phyloP scores from a whole-genome alignment of 2,329 filamentous ascomycete species.

The Talaromyces sp. region DNA sequence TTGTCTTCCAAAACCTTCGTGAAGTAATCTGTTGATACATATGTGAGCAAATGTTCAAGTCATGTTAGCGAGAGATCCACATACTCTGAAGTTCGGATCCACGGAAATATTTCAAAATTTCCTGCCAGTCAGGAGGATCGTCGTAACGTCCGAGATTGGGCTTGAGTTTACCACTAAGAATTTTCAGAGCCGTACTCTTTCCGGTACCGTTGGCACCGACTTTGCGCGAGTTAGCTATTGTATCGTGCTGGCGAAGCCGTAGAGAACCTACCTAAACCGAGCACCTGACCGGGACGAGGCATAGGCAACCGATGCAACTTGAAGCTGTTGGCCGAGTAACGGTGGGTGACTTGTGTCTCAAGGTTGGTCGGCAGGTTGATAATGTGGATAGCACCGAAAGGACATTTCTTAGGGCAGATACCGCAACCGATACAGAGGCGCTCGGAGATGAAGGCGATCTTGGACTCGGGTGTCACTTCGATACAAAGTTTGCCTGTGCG shows the following conservation, averaged over 20 bases:
- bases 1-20: constrained; percentile 97
- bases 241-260: background rate
- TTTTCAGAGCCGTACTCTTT: constrained; percentile 99
- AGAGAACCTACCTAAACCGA: constrained; percentile 60
- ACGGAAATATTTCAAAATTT: constrained; percentile 97
- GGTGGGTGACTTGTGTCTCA: constrained; percentile 95
- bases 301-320: constrained; percentile 96
- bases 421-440: constrained; percentile 94
- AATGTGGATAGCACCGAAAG: constrained; percentile 97
- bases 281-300: constrained; percentile 89
- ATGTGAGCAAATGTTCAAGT: constrained; percentile 13
- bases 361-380: constrained; percentile 99
- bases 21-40: constrained; percentile 72
- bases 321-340: constrained; percentile 99
- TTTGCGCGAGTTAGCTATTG: constrained; percentile 7
- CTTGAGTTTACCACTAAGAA: constrained; percentile 97
- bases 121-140: constrained; percentile 98
- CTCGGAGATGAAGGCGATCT: constrained; percentile 98
- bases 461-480: constrained; percentile 82
- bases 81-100: constrained; percentile 94
- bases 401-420: constrained; percentile 99
- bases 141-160: constrained; percentile 93
- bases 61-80: constrained; percentile 31
- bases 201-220: constrained; percentile 99
- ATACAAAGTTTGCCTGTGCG: constrained; percentile 97